Percentiles rank a stretch among this genome's conserved stretches.
phyloP scores from a whole-genome alignment of 1,139 yeast species.

The Insectozyma bohioensis region DNA sequence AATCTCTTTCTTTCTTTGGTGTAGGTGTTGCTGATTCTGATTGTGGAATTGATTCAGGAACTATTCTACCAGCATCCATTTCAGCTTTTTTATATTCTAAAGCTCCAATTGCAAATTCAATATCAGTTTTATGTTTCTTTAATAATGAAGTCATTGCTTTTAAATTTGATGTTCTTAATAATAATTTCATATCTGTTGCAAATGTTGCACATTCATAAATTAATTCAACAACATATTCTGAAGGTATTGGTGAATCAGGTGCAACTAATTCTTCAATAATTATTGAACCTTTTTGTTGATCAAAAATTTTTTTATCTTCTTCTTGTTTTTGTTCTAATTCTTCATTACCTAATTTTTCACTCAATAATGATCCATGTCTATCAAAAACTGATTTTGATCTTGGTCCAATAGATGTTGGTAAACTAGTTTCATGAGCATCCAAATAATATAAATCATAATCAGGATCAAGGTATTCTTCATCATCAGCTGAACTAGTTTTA shows the following conservation, averaged over 20 bases:
- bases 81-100: constrained; percentile 20
- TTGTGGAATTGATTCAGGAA: constrained; percentile 4
- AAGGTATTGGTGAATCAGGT: constrained; percentile 52
- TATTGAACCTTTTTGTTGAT: no score
- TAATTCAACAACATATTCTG: constrained; percentile 53
- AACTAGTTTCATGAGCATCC: constrained; percentile 21
- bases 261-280: constrained; percentile 56
- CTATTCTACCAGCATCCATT: constrained; percentile 8
- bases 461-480: constrained; percentile 19
- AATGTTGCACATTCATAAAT: constrained; percentile 61
- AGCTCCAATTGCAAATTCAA: constrained; percentile 20
- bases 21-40: neutral
- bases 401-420: constrained; percentile 28
- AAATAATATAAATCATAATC: constrained; percentile 30
- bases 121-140: constrained; percentile 32
- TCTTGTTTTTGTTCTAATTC: constrained; percentile 12
- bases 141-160: constrained; percentile 52
- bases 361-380: constrained; percentile 16
- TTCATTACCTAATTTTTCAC: constrained; percentile 5
- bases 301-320: constrained; percentile 16
- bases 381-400: constrained; percentile 40
- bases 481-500: constrained; percentile 22
- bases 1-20: neutral
- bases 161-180: constrained; percentile 63
- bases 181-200: constrained; percentile 61